These are phyloP conservation scores for Metschnikowia koreensis DNA, from an alignment of 805 yeast species.

Conservation along the genomic window DNA sequence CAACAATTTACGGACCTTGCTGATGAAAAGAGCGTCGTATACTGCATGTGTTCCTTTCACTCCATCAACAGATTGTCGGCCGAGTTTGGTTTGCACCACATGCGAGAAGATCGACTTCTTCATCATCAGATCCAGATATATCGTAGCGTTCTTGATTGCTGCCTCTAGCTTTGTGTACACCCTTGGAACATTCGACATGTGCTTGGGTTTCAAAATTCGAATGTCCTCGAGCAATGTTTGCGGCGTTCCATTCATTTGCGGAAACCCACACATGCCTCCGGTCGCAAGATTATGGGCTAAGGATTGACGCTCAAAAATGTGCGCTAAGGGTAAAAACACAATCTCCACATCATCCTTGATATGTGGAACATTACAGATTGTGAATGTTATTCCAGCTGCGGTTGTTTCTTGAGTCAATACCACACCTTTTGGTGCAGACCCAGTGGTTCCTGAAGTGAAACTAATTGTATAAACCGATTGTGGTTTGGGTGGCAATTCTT, in stretches of 20 bases:
- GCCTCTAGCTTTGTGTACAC: conserved; percentile 27
- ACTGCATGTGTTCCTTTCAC: conserved; percentile 20
- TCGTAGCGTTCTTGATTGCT: conserved; percentile 25
- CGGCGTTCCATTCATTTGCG: conserved; percentile 23
- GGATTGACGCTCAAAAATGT: conserved; percentile 34
- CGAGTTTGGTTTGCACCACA: conserved; percentile 20
- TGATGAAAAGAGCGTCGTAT: conserved; percentile 16
- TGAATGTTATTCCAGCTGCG: conserved; percentile 20
- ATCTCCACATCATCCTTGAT: conserved; percentile 14
- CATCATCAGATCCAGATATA: conserved; percentile 19
- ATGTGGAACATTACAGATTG: conserved; percentile 13
- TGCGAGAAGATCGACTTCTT: conserved; percentile 19
- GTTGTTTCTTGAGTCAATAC: conserved; percentile 21
- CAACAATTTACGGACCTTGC: conserved; percentile 23
- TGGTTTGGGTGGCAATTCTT: conserved; percentile 18
- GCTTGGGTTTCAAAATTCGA: conserved; percentile 23
- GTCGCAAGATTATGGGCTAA: conserved; percentile 20
- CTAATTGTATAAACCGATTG: conserved; percentile 24
- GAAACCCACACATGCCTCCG: conserved; percentile 30
- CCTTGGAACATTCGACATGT: conserved; percentile 27
- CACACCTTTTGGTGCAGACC: conserved; percentile 28
- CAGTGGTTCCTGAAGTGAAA: conserved; percentile 30
- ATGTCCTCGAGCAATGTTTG: conserved; percentile 26
- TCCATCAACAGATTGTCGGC: conserved; percentile 19
- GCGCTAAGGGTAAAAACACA: conserved; percentile 37